Evolutionary conservation across 495 filamentous ascomycete species (phyloP).

Genomic region (Neohortaea acidophila): DNA sequence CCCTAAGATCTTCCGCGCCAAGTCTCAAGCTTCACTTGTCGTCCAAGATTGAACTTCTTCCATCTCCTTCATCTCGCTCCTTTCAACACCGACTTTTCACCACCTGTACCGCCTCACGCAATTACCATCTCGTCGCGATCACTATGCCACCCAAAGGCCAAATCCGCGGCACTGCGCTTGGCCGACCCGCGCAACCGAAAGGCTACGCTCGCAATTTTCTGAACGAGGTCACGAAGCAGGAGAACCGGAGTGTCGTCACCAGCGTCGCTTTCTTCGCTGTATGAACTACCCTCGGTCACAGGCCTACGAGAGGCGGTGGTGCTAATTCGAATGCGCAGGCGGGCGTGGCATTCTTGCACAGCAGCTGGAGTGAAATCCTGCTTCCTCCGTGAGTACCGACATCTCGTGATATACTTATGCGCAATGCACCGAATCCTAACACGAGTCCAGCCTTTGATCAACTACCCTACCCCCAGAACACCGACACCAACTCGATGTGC

Average conservation of each 20-base stretch:
- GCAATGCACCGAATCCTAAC: too few species aligned
- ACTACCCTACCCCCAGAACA: too few species aligned
- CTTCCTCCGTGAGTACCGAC: slow-evolving; percentile 48
- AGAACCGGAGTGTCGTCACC: slow-evolving; percentile 26
- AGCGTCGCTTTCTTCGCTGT: slow-evolving; percentile 29
- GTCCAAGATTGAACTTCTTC: too few species aligned
- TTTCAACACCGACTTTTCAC: too few species aligned
- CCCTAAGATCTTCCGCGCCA: too few species aligned
- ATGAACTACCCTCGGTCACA: background rate
- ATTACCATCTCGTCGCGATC: too few species aligned
- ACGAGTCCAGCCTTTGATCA: too few species aligned
- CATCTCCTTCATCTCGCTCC: too few species aligned
- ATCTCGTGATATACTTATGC: background rate
- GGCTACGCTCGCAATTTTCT: slow-evolving; percentile 18
- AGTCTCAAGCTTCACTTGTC: too few species aligned
- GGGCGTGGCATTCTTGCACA: slow-evolving; percentile 58
- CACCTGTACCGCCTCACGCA: too few species aligned
- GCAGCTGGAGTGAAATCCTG: slow-evolving; percentile 58
- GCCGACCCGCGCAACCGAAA: slow-evolving; percentile 9
- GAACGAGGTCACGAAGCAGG: slow-evolving; percentile 17
- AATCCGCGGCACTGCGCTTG: slow-evolving; percentile 11
- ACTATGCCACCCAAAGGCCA: slow-evolving; percentile 18
- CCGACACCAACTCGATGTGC: too few species aligned
- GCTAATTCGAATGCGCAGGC: slow-evolving; percentile 31
- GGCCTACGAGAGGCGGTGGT: background rate